phyloP scores from a whole-genome alignment of 371 early-diverging fungal genomes.

The Mucor irregularis region DNA sequence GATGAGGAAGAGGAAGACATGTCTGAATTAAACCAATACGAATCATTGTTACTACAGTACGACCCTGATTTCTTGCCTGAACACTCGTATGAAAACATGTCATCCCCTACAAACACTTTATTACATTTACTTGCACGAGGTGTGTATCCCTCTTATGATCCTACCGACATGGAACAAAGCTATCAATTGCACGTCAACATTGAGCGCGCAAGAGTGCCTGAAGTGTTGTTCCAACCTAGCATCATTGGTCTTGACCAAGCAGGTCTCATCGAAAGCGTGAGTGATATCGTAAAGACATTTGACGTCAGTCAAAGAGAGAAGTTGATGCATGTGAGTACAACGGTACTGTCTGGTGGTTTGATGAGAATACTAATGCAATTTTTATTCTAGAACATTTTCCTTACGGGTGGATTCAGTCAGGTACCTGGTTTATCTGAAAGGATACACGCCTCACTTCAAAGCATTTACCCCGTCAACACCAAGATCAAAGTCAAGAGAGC shows the following conservation, averaged over 20 bases:
- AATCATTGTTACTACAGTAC: constrained; percentile 66
- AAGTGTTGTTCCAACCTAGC: constrained; percentile 85
- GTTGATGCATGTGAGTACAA: constrained; percentile 43
- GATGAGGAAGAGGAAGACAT: constrained; percentile 86
- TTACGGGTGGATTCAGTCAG: constrained; percentile 79
- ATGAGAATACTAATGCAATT: too few species aligned
- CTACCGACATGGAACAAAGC: constrained; percentile 59
- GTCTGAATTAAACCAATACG: constrained; percentile 63
- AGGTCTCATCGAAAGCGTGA: constrained; percentile 76
- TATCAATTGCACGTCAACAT: constrained; percentile 89
- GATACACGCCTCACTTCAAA: constrained; percentile 56
- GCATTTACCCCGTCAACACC: constrained; percentile 66
- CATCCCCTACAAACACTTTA: constrained; percentile 50
- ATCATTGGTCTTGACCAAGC: constrained; percentile 89
- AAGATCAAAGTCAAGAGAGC: constrained; percentile 64
- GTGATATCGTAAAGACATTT: constrained; percentile 67
- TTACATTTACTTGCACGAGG: constrained; percentile 58
- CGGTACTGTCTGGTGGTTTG: too few species aligned
- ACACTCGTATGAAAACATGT: constrained; percentile 48
- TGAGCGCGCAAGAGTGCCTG: constrained; percentile 85
- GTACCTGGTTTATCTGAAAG: constrained; percentile 67
- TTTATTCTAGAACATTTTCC: constrained; percentile 67
- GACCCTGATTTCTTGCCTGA: constrained; percentile 74
- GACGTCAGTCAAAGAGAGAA: constrained; percentile 44
- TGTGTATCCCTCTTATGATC: constrained; percentile 62